phyloP scores from a whole-genome alignment of 257 asterid genomes.

The Nicotiana tomentosiformis region DNA sequence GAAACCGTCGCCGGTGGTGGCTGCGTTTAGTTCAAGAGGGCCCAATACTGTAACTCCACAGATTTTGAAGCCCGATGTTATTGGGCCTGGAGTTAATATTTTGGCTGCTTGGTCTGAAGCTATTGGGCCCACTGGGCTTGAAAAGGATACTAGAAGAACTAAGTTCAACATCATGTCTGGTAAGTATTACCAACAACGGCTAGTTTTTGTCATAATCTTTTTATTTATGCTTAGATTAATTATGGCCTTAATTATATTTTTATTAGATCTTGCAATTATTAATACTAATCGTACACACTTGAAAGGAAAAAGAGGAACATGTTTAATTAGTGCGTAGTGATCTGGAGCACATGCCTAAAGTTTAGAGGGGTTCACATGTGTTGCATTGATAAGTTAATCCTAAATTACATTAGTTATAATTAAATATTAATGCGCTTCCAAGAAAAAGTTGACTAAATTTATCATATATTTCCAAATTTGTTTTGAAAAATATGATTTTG shows the following conservation, averaged over 20 bases:
- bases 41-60: conserved; percentile 41
- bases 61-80: conserved; percentile 45
- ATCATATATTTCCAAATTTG: too few relatives aligned
- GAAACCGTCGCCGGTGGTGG: conserved; percentile 50
- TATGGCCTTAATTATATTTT: not conserved
- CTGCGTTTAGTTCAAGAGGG: conserved; percentile 49
- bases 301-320: not conserved
- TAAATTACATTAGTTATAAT: not conserved
- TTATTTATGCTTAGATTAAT: not conserved
- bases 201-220: not conserved
- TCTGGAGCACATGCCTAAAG: not conserved
- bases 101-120: conserved; percentile 43
- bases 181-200: conserved; percentile 19
- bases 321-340: not conserved
- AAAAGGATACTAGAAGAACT: conserved; percentile 26
- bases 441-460: not conserved
- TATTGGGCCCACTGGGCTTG: conserved; percentile 47
- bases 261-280: not conserved
- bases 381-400: not conserved
- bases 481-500: too few relatives aligned
- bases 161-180: conserved; percentile 47
- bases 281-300: not conserved
- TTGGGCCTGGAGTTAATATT: conserved; percentile 52
- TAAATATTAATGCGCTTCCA: not conserved
- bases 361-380: not conserved